Conservation (phyloP, 192 early-diverging fungal species). For the Chytriomyces sp. region DNA sequence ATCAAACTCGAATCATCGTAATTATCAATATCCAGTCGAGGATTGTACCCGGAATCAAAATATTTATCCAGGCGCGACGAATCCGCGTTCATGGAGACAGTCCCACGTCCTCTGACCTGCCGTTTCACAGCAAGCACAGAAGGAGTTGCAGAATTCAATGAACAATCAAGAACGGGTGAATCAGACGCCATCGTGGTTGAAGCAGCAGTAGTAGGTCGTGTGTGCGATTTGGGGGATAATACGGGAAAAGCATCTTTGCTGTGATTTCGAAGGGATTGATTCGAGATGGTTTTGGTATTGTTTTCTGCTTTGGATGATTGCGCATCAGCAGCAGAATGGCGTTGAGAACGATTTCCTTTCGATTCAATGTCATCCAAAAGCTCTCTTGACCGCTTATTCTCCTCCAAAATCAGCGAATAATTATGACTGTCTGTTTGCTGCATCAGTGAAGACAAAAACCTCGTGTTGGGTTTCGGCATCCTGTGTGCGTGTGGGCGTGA, state of each 20-base stretch:
- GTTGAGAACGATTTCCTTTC: background rate
- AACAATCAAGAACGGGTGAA: too few relatives aligned
- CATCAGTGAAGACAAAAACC: constrained; percentile 50
- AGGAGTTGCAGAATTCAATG: background rate
- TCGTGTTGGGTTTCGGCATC: constrained; percentile 51
- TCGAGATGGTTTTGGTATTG: too few relatives aligned
- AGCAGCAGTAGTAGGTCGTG: background rate
- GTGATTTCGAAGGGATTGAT: too few relatives aligned
- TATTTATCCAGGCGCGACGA: constrained; percentile 53
- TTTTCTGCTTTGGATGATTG: too few relatives aligned
- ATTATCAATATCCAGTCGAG: constrained; percentile 54
- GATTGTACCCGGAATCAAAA: constrained; percentile 54
- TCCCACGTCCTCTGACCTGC: constrained; percentile 14
- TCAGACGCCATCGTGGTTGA: background rate
- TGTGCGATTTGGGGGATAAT: too few relatives aligned
- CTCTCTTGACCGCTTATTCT: constrained; percentile 25
- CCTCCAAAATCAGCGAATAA: constrained; percentile 45
- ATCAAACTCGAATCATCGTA: constrained; percentile 51
- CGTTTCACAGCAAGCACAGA: background rate
- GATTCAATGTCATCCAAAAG: constrained; percentile 18
- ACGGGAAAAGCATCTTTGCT: too few relatives aligned
- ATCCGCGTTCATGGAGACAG: constrained; percentile 36
- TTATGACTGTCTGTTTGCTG: constrained; percentile 52
- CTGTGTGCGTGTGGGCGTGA: constrained; percentile 22
- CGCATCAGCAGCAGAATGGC: too few relatives aligned